Evolutionary conservation across 1,139 yeast genomes (phyloP).

Genomic region (Yamadazyma atmosphaerica): DNA sequence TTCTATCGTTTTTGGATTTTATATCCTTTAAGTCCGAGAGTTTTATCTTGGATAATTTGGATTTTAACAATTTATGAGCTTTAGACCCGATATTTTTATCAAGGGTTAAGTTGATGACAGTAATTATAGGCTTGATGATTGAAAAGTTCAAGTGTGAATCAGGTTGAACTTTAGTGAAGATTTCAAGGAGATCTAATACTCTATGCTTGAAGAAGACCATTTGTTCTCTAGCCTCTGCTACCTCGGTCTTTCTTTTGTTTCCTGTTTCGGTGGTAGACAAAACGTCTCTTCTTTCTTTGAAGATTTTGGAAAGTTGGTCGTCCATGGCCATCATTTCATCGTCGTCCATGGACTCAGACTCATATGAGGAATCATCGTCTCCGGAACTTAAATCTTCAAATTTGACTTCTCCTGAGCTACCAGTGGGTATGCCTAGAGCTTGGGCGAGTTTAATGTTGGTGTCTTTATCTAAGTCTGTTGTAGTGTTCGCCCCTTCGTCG

Average conservation of each 20-base stretch:
- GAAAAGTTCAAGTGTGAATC: slow-evolving; percentile 41
- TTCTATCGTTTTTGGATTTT: slow-evolving; percentile 15
- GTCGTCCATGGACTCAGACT: slow-evolving; percentile 88
- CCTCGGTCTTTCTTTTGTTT: slow-evolving; percentile 68
- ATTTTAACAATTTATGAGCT: slow-evolving; percentile 70
- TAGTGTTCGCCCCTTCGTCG: background rate
- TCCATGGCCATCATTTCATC: slow-evolving; percentile 97
- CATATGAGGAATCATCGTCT: slow-evolving; percentile 45
- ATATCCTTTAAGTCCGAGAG: slow-evolving; percentile 13
- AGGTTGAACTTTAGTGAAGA: slow-evolving; percentile 52
- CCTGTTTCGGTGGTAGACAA: slow-evolving; percentile 53
- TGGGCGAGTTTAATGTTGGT: slow-evolving; percentile 74
- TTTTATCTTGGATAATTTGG: slow-evolving; percentile 58
- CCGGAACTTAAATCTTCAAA: slow-evolving; percentile 41
- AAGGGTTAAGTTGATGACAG: slow-evolving; percentile 62
- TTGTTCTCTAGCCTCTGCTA: slow-evolving; percentile 72
- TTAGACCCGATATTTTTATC: slow-evolving; percentile 72
- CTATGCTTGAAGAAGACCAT: slow-evolving; percentile 79
- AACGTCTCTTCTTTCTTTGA: slow-evolving; percentile 75
- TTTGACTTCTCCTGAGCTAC: slow-evolving; percentile 45
- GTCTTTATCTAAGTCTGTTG: slow-evolving; percentile 58
- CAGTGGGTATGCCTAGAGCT: slow-evolving; percentile 71
- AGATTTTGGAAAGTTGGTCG: slow-evolving; percentile 77
- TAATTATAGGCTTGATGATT: slow-evolving; percentile 60
- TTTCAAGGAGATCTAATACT: slow-evolving; percentile 72